Evolutionary conservation across 2,329 filamentous ascomycete genomes (phyloP).

Genomic region (Talaromyces sp.): DNA sequence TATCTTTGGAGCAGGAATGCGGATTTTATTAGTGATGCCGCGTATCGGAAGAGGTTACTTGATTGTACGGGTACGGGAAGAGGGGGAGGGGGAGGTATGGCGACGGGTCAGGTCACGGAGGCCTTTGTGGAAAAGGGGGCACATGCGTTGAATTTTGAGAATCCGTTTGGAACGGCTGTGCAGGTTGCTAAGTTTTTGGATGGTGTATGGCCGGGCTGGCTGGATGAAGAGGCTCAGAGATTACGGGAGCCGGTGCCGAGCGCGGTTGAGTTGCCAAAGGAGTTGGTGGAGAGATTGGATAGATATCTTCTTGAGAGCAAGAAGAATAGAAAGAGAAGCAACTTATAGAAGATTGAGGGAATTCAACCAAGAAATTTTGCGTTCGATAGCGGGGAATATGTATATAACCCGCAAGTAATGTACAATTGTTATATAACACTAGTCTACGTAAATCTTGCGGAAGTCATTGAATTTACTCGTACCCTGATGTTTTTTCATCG

Average conservation of each 20-base stretch:
- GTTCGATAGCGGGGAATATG: not conserved
- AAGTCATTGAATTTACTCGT: not conserved
- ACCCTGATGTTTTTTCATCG: not conserved
- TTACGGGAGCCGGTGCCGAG: not conserved
- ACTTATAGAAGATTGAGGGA: not conserved
- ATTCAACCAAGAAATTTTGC: too few relatives aligned
- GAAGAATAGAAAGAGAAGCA: not conserved
- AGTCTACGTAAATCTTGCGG: not conserved
- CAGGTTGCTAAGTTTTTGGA: conserved; percentile 13
- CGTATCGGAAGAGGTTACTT: conserved; percentile 12
- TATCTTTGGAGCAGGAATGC: conserved; percentile 17
- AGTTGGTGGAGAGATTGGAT: conserved; percentile 16
- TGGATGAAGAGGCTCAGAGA: conserved; percentile 12
- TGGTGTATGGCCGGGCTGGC: conserved; percentile 7
- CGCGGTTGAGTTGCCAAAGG: conserved; percentile 7
- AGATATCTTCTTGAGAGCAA: conserved; percentile 2
- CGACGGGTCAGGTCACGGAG: conserved; percentile 9
- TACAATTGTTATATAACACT: not conserved
- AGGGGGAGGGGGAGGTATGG: conserved; percentile 5
- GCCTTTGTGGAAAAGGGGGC: conserved; percentile 12
- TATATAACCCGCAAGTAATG: not conserved
- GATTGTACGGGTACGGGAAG: conserved; percentile 13
- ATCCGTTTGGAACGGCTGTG: conserved; percentile 10
- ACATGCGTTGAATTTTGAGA: conserved; percentile 17
- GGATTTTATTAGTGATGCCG: conserved; percentile 12